Evolutionary conservation across 192 early-diverging fungal species (phyloP).

Genomic region (Linnemannia schmuckeri): DNA sequence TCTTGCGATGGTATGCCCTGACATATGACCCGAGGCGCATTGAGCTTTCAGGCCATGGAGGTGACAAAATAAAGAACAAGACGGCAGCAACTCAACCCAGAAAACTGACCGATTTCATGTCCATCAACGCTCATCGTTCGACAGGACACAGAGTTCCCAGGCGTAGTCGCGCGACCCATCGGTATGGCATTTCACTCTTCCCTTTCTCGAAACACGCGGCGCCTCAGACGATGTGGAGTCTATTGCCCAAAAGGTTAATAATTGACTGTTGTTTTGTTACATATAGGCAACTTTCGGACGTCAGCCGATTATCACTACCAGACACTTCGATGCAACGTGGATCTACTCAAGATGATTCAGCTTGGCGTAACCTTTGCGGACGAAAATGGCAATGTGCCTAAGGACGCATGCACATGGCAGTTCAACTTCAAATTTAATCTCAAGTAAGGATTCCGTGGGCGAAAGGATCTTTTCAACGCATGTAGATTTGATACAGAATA

Average conservation of each 20-base stretch:
- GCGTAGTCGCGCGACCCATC: slow-evolving; percentile 96
- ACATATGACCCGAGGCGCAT: neutral
- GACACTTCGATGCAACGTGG: slow-evolving; percentile 95
- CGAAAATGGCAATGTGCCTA: slow-evolving; percentile 84
- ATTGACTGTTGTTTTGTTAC: neutral
- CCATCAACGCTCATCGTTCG: slow-evolving; percentile 6
- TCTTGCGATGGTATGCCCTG: slow-evolving; percentile 88
- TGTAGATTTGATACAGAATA: neutral
- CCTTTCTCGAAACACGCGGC: neutral
- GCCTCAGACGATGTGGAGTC: neutral
- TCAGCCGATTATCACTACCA: slow-evolving; percentile 98
- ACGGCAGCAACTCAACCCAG: neutral
- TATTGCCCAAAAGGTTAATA: neutral
- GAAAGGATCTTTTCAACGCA: neutral
- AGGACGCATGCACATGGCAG: slow-evolving; percentile 93
- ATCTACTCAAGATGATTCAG: slow-evolving; percentile 96
- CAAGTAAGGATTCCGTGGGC: slow-evolving; percentile 57
- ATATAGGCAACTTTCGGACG: slow-evolving; percentile 81
- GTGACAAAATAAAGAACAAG: neutral
- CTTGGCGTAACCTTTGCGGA: slow-evolving; percentile 94
- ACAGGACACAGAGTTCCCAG: slow-evolving; percentile 98
- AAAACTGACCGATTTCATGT: slow-evolving; percentile 6
- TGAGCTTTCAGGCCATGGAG: neutral
- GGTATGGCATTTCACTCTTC: slow-evolving; percentile 36
- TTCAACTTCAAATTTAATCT: slow-evolving; percentile 98